Conservation (phyloP, 192 early-diverging fungal genomes). For the Rhizoclosmatium sp. region DNA sequence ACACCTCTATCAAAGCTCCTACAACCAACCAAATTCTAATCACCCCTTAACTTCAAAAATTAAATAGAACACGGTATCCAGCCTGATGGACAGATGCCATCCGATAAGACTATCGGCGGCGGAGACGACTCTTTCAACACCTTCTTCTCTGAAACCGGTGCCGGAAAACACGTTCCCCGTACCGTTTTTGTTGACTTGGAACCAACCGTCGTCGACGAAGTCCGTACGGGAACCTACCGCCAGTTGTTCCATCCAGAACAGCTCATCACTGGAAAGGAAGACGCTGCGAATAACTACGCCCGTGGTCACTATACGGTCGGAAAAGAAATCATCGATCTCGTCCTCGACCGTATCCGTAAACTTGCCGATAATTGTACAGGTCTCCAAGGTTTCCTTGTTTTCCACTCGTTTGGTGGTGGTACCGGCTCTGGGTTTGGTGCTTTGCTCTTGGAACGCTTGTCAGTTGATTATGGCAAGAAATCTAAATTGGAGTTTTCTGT, state of each 20-base stretch:
- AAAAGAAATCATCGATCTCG: constrained; percentile 97
- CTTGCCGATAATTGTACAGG: constrained; percentile 98
- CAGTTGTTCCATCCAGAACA: constrained; percentile 90
- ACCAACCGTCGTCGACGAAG: constrained; percentile 47
- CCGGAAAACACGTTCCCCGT: constrained; percentile 98
- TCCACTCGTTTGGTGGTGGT: constrained; percentile 99
- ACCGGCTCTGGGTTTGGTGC: constrained; percentile 99
- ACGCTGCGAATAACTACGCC: constrained; percentile 99
- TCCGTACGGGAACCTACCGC: constrained; percentile 96
- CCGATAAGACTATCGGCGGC: constrained; percentile 75
- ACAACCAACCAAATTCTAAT: neutral
- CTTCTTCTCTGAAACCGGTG: constrained; percentile 98
- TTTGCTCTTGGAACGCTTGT: constrained; percentile 95
- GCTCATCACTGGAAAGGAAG: constrained; percentile 99
- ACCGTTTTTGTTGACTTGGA: constrained; percentile 87
- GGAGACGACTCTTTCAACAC: constrained; percentile 83
- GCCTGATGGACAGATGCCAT: constrained; percentile 86
- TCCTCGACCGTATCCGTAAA: constrained; percentile 96
- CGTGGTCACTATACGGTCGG: constrained; percentile 99
- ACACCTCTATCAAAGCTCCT: neutral
- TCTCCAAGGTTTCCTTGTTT: constrained; percentile 98
- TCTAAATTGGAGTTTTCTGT: constrained; percentile 99
- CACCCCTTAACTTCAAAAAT: constrained; percentile 57
- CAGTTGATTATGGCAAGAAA: constrained; percentile 99
- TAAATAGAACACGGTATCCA: constrained; percentile 90